These are phyloP conservation scores for Lentinula sp. DNA, from an alignment of 768 basidiomycete genomes.

Conservation along the genomic window DNA sequence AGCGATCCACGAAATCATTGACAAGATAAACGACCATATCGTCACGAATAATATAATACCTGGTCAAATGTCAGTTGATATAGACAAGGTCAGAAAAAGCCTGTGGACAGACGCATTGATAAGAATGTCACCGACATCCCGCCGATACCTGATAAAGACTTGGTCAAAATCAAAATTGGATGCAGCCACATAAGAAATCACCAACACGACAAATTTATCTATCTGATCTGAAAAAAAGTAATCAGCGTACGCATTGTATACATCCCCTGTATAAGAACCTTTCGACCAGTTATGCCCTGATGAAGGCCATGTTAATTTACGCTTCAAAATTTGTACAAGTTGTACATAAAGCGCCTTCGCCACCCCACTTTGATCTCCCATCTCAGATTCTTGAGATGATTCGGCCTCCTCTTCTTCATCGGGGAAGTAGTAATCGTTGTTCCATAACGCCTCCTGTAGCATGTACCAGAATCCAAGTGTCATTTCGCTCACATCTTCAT, in stretches of 20 bases:
- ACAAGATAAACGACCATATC: slow-evolving; percentile 75
- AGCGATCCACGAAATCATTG: slow-evolving; percentile 49
- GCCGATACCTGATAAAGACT: slow-evolving; percentile 52
- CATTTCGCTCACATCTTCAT: slow-evolving; percentile 86
- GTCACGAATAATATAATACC: slow-evolving; percentile 82
- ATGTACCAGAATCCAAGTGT: slow-evolving; percentile 88
- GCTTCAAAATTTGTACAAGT: slow-evolving; percentile 61
- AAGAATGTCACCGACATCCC: slow-evolving; percentile 83
- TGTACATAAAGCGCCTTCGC: slow-evolving; percentile 78
- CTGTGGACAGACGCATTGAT: slow-evolving; percentile 68
- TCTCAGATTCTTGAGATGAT: slow-evolving; percentile 11
- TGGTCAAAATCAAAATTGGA: neutral
- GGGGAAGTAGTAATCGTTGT: slow-evolving; percentile 44
- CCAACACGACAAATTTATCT: slow-evolving; percentile 72
- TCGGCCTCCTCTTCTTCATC: slow-evolving; percentile 13
- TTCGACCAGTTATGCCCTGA: slow-evolving; percentile 52
- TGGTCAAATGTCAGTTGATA: slow-evolving; percentile 19
- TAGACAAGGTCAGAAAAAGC: slow-evolving; percentile 4
- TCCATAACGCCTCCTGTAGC: slow-evolving; percentile 85
- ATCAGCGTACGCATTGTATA: neutral
- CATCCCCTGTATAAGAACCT: slow-evolving; percentile 38
- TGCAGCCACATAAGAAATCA: slow-evolving; percentile 19
- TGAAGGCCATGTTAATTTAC: slow-evolving; percentile 73
- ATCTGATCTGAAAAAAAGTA: slow-evolving; percentile 49
- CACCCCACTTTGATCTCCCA: slow-evolving; percentile 35